These are phyloP conservation scores for Pseudogymnoascus sp. DNA, from an alignment of 2,329 filamentous ascomycete genomes.

Conservation along the genomic window DNA sequence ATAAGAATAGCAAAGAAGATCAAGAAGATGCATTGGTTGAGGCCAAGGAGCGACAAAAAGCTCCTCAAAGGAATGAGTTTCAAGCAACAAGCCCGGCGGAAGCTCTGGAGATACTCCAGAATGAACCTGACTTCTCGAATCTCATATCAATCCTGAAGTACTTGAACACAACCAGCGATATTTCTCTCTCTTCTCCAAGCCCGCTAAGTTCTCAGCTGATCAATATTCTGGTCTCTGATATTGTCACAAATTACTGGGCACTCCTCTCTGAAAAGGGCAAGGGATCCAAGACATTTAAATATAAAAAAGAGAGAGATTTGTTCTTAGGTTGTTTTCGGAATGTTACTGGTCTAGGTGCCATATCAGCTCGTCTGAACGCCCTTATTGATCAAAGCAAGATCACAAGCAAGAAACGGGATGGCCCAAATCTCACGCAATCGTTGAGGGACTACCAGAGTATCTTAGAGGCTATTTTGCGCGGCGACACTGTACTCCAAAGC, in stretches of 20 bases:
- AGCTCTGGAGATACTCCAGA: slow-evolving; percentile 52
- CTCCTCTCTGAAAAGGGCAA: slow-evolving; percentile 40
- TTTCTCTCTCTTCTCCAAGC: slow-evolving; percentile 54
- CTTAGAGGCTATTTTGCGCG: slow-evolving; percentile 36
- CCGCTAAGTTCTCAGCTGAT: slow-evolving; percentile 68
- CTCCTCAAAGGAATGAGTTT: neutral
- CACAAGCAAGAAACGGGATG: slow-evolving; percentile 24
- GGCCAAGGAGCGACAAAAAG: neutral
- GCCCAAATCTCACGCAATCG: slow-evolving; percentile 28
- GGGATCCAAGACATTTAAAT: slow-evolving; percentile 19
- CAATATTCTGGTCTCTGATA: slow-evolving; percentile 64
- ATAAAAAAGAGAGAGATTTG: slow-evolving; percentile 34
- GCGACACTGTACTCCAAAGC: slow-evolving; percentile 33
- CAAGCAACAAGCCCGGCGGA: slow-evolving; percentile 33
- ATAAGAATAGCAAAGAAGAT: slow-evolving; percentile 19
- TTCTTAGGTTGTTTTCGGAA: slow-evolving; percentile 63
- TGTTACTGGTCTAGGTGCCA: slow-evolving; percentile 69
- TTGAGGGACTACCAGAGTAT: slow-evolving; percentile 35
- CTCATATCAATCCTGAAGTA: slow-evolving; percentile 47
- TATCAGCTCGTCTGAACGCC: slow-evolving; percentile 60
- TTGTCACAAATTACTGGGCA: slow-evolving; percentile 76
- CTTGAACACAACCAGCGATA: slow-evolving; percentile 34
- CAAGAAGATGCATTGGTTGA: slow-evolving; percentile 20
- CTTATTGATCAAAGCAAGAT: slow-evolving; percentile 46
- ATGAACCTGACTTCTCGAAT: slow-evolving; percentile 53